These are phyloP conservation scores for Kwoniella botswanensis DNA, from an alignment of 768 basidiomycete genomes.

Conservation along the genomic window DNA sequence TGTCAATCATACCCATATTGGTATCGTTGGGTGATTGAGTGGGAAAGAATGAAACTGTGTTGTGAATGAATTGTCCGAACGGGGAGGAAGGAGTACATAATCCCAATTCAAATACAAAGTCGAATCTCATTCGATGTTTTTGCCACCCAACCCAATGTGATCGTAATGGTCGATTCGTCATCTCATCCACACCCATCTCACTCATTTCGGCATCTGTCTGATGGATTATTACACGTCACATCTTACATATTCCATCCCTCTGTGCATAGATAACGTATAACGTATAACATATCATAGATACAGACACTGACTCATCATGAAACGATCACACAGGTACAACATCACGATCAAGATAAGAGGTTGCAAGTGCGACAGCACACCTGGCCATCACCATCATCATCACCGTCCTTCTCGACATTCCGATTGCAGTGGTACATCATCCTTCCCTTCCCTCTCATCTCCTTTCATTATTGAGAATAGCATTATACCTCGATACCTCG, in stretches of 20 bases:
- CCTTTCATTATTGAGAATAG: not conserved
- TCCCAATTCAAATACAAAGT: not conserved
- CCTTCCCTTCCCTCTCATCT: too few relatives aligned
- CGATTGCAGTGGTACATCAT: too few relatives aligned
- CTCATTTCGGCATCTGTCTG: not conserved
- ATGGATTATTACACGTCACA: not conserved
- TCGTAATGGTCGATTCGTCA: not conserved
- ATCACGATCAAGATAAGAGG: not conserved
- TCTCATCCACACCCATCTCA: not conserved
- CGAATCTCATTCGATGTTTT: not conserved
- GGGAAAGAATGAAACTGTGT: conserved; percentile 1
- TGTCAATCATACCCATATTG: not conserved
- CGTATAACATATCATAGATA: not conserved
- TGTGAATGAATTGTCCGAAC: not conserved
- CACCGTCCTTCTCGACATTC: too few relatives aligned
- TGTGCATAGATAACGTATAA: not conserved
- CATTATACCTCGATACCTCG: not conserved
- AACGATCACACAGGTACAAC: not conserved
- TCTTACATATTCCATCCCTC: not conserved
- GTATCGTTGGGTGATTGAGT: not conserved
- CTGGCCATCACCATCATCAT: too few relatives aligned
- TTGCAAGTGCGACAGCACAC: not conserved
- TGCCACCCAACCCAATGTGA: not conserved
- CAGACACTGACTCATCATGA: conserved; percentile 7
- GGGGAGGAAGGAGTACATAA: conserved; percentile 2